Evolutionary conservation across 192 early-diverging fungal genomes (phyloP), one percentile per base, ranked within the genome.

Genomic region (Umbelopsis sp.): DNA sequence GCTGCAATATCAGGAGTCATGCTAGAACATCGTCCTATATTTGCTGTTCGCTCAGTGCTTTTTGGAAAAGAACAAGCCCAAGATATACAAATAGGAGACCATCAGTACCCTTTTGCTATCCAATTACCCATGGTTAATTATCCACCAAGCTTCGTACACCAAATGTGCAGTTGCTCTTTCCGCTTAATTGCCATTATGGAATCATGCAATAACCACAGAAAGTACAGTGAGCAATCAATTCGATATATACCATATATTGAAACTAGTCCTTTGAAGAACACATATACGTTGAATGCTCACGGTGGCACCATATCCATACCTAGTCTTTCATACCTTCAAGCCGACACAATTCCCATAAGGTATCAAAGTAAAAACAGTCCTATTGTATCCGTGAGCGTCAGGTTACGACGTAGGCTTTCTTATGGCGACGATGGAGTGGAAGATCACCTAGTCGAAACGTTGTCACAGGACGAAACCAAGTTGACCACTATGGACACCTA

Each of bases 61-160:
- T 17, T 34, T 16, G 56, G 56, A 62, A 62, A 62, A n/a, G 56
- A 62, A 14, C 4, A 31, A 36, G 29, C 56, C 14, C 24, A 17
- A 29, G 56, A 62, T n/a, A 29, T 62, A 2, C 10, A 68, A 45
- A 49, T 24, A 17, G 77, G 71, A 32, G 65, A 69, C 26, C 72
- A 73, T 24, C 65, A 71, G 49, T 74, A 68, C 24, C 45, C 66
- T 31, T 78, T 78, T 74, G 71, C 77, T 7, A 74, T 78, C 45
- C 43, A 70, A 68, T 31, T 78, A 11, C 77, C 77, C 29, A 41
- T 65, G 34, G 49, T 74, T 9, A 78, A 78, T 34, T 78, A 78
- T 31, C 77, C 77, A 16, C 73, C 77, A 24, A 54, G 69, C 4
- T 62, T 36, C 8, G 56, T 34, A 17, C 56, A 62, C 6, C 17